These are phyloP conservation scores for Carex sylvatica DNA, from an alignment of 202 grass and related monocot genomes.

Conservation along the genomic window DNA sequence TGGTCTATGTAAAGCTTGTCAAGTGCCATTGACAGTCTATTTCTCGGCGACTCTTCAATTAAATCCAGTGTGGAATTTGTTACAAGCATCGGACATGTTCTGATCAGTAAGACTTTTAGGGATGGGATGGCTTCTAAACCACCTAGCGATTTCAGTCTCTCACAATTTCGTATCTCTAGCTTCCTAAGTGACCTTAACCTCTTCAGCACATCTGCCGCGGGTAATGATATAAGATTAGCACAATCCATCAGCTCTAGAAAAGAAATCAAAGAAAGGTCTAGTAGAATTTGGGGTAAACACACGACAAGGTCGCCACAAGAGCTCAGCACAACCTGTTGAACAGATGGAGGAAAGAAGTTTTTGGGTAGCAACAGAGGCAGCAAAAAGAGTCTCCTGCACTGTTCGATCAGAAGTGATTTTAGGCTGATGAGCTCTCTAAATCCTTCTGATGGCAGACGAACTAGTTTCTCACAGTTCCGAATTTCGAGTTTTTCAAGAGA, in stretches of 20 bases:
- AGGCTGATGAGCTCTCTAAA: conserved; percentile 16
- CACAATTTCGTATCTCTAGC: not conserved
- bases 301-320: conserved; percentile 14
- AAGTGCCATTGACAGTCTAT: conserved; percentile 10
- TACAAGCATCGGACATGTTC: not conserved
- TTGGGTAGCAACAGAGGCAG: conserved; percentile 9
- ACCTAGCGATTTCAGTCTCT: conserved; percentile 12
- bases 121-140: not conserved
- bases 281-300: not conserved
- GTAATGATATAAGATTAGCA: conserved; percentile 16
- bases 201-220: not conserved
- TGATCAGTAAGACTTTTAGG: not conserved
- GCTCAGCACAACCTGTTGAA: not conserved
- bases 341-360: conserved; percentile 20
- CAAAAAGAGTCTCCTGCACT: not conserved
- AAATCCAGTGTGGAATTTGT: not conserved
- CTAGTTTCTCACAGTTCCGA: not conserved
- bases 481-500: conserved; percentile 19
- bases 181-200: not conserved
- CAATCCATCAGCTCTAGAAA: not conserved
- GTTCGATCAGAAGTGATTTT: conserved; percentile 17
- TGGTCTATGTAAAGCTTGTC: not conserved
- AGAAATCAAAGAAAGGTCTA: conserved; percentile 6
- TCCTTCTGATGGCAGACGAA: conserved; percentile 12
- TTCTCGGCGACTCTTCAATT: not conserved